A percentile compares a stretch with the other conserved stretches of the same genome.
Evolutionary conservation across 805 yeast species (phyloP).

Genomic region (Metschnikowia cubensis): DNA sequence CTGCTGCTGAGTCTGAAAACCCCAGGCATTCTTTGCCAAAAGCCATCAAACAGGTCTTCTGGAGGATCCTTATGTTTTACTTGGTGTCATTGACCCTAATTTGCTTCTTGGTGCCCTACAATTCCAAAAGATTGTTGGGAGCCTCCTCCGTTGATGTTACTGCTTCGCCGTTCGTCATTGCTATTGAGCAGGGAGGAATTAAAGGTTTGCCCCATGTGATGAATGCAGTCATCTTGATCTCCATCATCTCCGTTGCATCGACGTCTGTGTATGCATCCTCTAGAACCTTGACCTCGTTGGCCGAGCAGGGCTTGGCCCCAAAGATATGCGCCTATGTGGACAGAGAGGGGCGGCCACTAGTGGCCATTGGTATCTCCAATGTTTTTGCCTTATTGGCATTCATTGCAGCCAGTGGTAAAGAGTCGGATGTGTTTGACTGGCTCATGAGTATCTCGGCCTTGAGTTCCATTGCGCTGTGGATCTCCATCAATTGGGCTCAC

Average conservation of each 20-base stretch:
- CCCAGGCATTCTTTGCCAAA: slow-evolving; percentile 66
- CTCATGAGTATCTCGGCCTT: slow-evolving; percentile 72
- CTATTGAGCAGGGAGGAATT: slow-evolving; percentile 61
- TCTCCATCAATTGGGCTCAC: slow-evolving; percentile 64
- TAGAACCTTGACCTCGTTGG: slow-evolving; percentile 57
- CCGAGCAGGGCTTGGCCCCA: slow-evolving; percentile 65
- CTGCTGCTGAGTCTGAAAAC: slow-evolving; percentile 72
- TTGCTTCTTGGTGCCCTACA: slow-evolving; percentile 72
- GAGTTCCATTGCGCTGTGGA: slow-evolving; percentile 79
- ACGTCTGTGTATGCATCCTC: slow-evolving; percentile 65
- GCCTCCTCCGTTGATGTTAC: slow-evolving; percentile 52
- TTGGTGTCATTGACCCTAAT: slow-evolving; percentile 49
- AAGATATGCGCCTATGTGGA: slow-evolving; percentile 63
- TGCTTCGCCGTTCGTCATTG: slow-evolving; percentile 78
- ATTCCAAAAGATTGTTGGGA: slow-evolving; percentile 38
- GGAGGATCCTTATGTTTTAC: slow-evolving; percentile 75
- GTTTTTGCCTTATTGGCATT: slow-evolving; percentile 56
- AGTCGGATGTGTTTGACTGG: slow-evolving; percentile 66
- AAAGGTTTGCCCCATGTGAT: slow-evolving; percentile 60
- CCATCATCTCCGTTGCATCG: slow-evolving; percentile 67
- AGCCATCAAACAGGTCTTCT: slow-evolving; percentile 78
- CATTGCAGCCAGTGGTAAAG: slow-evolving; percentile 56
- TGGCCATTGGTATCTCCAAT: slow-evolving; percentile 56
- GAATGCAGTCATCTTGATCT: slow-evolving; percentile 63
- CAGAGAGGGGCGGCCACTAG: slow-evolving; percentile 72